A percentile compares a stretch with the other conserved stretches of the same genome.
Conservation (phyloP, 495 filamentous ascomycete genomes). For the Tuber melanosporum region DNA sequence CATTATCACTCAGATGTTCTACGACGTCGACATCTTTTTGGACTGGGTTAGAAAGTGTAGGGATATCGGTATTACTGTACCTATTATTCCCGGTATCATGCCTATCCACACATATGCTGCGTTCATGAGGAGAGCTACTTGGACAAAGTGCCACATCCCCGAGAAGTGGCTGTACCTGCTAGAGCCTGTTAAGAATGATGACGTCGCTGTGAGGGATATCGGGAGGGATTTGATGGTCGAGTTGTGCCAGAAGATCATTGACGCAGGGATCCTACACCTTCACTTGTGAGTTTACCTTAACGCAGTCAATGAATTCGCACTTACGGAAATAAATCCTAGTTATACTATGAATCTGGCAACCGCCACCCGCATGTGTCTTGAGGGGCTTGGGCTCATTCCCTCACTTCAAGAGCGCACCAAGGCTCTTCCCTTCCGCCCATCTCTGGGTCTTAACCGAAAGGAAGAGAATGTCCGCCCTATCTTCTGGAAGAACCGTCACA, state of each 20-base stretch:
- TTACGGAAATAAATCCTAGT: slow-evolving; percentile 42
- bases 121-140: slow-evolving; percentile 80
- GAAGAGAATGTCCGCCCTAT: slow-evolving; percentile 96
- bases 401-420: slow-evolving; percentile 68
- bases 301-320: slow-evolving; percentile 2
- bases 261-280: slow-evolving; percentile 74
- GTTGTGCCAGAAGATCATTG: slow-evolving; percentile 77
- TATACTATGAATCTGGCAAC: slow-evolving; percentile 99
- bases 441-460: slow-evolving; percentile 76
- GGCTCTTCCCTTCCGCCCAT: slow-evolving; percentile 88
- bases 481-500: slow-evolving; percentile 97
- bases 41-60: slow-evolving; percentile 81
- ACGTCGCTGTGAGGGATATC: slow-evolving; percentile 82
- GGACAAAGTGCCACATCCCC: slow-evolving; percentile 79
- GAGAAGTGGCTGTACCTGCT: slow-evolving; percentile 70
- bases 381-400: slow-evolving; percentile 75
- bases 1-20: slow-evolving; percentile 99
- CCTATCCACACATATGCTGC: slow-evolving; percentile 92
- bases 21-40: slow-evolving; percentile 91
- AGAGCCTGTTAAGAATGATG: slow-evolving; percentile 94
- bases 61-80: slow-evolving; percentile 74
- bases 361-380: slow-evolving; percentile 85
- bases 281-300: slow-evolving; percentile 63
- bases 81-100: slow-evolving; percentile 98
- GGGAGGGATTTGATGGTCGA: slow-evolving; percentile 86